Evolutionary conservation across 228 moss, liverwort and hornwort species (phyloP).

Genomic region (Sphagnum fallax): DNA sequence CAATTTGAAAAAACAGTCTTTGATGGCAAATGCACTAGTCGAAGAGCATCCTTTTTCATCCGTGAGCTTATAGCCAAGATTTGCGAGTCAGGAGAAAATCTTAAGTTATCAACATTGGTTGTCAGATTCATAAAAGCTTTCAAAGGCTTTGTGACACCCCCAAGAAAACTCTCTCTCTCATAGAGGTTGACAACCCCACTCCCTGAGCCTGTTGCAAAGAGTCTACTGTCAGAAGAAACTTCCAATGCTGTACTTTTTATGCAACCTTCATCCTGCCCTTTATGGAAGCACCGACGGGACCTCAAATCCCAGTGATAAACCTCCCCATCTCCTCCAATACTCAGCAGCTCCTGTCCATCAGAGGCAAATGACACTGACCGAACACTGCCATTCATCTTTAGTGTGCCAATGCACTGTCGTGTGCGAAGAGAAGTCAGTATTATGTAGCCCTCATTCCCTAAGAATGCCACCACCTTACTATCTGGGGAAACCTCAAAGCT

Average conservation of each 20-base stretch:
- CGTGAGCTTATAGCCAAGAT: conserved; percentile 82
- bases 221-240: conserved; percentile 61
- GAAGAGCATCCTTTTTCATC: conserved; percentile 77
- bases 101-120: conserved; percentile 67
- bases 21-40: conserved; percentile 86
- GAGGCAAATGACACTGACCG: conserved; percentile 66
- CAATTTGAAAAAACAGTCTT: conserved; percentile 90
- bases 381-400: conserved; percentile 90
- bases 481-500: conserved; percentile 78
- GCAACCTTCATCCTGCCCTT: conserved; percentile 75
- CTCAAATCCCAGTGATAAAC: conserved; percentile 93
- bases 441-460: conserved; percentile 84
- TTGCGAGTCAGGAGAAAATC: conserved; percentile 75
- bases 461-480: conserved; percentile 68
- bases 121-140: conserved; percentile 82
- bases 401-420: conserved; percentile 69
- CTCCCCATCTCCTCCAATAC: conserved; percentile 80
- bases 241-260: conserved; percentile 55
- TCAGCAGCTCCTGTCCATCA: conserved; percentile 67
- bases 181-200: conserved; percentile 92
- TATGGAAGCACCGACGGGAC: conserved; percentile 78
- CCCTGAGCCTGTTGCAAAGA: conserved; percentile 86
- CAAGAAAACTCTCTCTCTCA: conserved; percentile 63
- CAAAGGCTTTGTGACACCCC: conserved; percentile 61
- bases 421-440: conserved; percentile 72